Percentiles rank a stretch among this genome's conserved stretches.
phyloP scores from a whole-genome alignment of 148 eudicot genomes.

The Suaeda aralocaspica region DNA sequence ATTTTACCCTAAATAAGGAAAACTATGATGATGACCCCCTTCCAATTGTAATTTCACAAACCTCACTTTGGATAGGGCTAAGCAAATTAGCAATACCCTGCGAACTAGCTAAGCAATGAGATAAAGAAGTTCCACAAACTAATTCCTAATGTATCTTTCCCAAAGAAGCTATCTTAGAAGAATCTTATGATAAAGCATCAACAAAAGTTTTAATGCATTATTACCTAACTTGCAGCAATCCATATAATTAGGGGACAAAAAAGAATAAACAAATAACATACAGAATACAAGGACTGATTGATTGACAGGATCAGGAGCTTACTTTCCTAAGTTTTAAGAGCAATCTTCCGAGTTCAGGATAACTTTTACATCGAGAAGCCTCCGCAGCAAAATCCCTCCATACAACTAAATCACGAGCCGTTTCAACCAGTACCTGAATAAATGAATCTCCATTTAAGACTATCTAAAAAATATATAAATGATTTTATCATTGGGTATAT shows the following conservation, averaged over 20 bases:
- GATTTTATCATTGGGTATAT: no score
- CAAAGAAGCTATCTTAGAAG: neutral
- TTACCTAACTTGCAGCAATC: neutral
- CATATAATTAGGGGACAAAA: neutral
- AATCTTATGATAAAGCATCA: neutral
- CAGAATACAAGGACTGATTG: neutral
- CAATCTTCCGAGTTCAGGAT: slow-evolving; percentile 85
- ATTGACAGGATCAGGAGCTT: slow-evolving; percentile 34
- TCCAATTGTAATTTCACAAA: neutral
- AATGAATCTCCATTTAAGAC: slow-evolving; percentile 14
- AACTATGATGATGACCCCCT: neutral
- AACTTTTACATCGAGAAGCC: slow-evolving; percentile 75
- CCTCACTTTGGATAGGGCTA: neutral
- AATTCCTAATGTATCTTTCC: neutral
- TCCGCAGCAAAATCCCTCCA: slow-evolving; percentile 87
- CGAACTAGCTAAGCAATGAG: neutral
- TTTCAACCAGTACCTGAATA: slow-evolving; percentile 68
- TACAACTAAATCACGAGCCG: slow-evolving; percentile 58
- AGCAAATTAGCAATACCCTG: neutral
- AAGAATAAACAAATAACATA: neutral
- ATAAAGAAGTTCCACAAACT: neutral
- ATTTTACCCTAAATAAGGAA: neutral
- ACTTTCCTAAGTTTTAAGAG: slow-evolving; percentile 81
- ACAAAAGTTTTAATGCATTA: neutral
- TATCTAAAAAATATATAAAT: neutral